These are phyloP conservation scores for Sextonia rubra DNA, from an alignment of 164 flowering plant species.

Conservation along the genomic window DNA sequence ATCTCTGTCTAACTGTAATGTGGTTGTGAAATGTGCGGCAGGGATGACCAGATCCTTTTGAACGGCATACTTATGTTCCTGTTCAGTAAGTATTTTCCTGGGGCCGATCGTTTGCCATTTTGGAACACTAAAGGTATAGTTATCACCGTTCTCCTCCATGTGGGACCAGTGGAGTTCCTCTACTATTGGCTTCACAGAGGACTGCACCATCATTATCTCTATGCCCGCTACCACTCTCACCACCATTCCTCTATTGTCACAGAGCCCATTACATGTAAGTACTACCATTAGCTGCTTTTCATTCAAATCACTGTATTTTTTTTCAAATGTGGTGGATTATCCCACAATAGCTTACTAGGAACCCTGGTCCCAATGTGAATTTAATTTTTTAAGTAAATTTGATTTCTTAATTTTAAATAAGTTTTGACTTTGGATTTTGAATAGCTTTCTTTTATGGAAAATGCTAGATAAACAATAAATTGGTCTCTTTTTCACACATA, in stretches of 20 bases:
- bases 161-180: conserved; percentile 45
- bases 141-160: conserved; percentile 26
- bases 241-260: conserved; percentile 52
- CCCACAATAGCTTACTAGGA: too few relatives aligned
- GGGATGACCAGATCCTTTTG: conserved; percentile 3
- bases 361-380: too few relatives aligned
- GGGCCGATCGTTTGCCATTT: conserved; percentile 21
- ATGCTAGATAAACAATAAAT: too few relatives aligned
- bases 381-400: too few relatives aligned
- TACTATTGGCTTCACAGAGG: conserved; percentile 53
- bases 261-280: conserved; percentile 36
- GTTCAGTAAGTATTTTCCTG: conserved; percentile 5
- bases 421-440: too few relatives aligned
- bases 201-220: conserved; percentile 47
- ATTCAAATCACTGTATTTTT: background rate
- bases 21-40: conserved; percentile 2
- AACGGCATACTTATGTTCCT: background rate
- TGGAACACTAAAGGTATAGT: conserved; percentile 40
- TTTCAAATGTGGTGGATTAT: background rate
- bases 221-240: conserved; percentile 47
- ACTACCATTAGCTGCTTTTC: background rate
- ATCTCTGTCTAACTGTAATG: background rate
- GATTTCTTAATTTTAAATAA: too few relatives aligned
- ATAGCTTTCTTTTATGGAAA: too few relatives aligned
- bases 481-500: too few relatives aligned